A percentile compares a stretch with the other conserved stretches of the same genome.
Conservation (phyloP, 345 rosid species). For the Noccaea caerulescens region DNA sequence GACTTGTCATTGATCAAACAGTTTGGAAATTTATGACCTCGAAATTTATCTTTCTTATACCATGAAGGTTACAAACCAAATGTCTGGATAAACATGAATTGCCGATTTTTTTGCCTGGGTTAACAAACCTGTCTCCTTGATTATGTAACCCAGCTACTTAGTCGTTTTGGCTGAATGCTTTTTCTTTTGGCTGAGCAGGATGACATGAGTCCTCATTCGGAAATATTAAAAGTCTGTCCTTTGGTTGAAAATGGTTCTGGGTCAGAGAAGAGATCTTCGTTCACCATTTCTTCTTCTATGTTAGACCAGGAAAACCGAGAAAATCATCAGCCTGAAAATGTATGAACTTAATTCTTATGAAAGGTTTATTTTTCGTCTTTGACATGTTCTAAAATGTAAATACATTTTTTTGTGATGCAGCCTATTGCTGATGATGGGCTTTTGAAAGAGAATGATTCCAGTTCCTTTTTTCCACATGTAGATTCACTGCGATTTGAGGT, state of each 20-base stretch:
- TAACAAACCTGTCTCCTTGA: constrained; percentile 13
- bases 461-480: constrained; percentile 42
- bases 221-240: constrained; percentile 32
- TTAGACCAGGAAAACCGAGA: constrained; percentile 38
- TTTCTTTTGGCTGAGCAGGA: constrained; percentile 41
- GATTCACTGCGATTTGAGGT: constrained; percentile 84
- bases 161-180: constrained; percentile 24
- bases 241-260: constrained; percentile 39
- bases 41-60: constrained; percentile 13
- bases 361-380: constrained; percentile 16
- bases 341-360: constrained; percentile 29
- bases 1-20: constrained; percentile 19
- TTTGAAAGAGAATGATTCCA: constrained; percentile 47
- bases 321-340: constrained; percentile 47
- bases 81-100: constrained; percentile 6
- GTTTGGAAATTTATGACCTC: constrained; percentile 11
- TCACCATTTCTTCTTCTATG: constrained; percentile 38
- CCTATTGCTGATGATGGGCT: constrained; percentile 37
- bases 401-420: constrained; percentile 26
- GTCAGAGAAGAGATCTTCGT: constrained; percentile 36
- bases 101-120: constrained; percentile 3
- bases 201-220: constrained; percentile 40
- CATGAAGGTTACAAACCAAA: constrained; percentile 18
- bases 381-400: constrained; percentile 10
- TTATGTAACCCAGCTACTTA: constrained; percentile 30